Percentiles rank a stretch among this genome's conserved stretches.
phyloP scores from a whole-genome alignment of 2,329 filamentous ascomycete genomes.

The Dactylella cylindrospora region DNA sequence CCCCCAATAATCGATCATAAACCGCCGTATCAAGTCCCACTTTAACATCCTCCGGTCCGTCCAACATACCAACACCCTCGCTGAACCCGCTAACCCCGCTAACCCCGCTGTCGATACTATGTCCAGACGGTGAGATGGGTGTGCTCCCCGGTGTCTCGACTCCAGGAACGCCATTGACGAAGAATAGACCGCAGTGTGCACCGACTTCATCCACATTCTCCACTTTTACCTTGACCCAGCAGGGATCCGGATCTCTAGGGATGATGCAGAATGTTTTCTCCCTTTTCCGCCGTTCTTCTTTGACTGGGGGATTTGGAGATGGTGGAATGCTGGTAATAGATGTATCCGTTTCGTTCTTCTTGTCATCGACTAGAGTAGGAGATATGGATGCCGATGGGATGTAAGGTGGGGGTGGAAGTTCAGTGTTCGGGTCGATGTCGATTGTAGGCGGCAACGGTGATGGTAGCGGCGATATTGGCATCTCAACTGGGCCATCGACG shows the following conservation, averaged over 20 bases:
- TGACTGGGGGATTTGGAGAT: conserved; percentile 12
- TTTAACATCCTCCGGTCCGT: background rate
- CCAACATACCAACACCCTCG: conserved; percentile 1
- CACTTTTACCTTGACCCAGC: conserved; percentile 81
- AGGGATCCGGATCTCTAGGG: conserved; percentile 65
- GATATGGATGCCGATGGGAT: background rate
- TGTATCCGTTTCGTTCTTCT: background rate
- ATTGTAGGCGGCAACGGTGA: conserved; percentile 7
- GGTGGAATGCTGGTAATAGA: background rate
- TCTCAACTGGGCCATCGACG: conserved; percentile 42
- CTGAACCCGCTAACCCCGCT: no score
- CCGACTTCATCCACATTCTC: conserved; percentile 79
- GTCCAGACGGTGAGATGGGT: conserved; percentile 52
- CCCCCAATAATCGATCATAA: conserved; percentile 74
- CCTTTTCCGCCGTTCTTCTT: conserved; percentile 49
- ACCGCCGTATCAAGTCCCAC: conserved; percentile 35
- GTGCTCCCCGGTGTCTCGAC: conserved; percentile 59
- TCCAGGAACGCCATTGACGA: conserved; percentile 23
- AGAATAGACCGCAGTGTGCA: conserved; percentile 81
- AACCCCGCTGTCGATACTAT: background rate
- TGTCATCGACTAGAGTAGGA: no score
- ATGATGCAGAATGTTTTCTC: conserved; percentile 78
- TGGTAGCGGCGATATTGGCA: conserved; percentile 36
- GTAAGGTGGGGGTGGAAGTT: background rate
- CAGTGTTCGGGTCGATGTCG: conserved; percentile 2